These are phyloP conservation scores for Phytophthora vignae DNA, from an alignment of 352 stramenopile species.

Conservation along the genomic window DNA sequence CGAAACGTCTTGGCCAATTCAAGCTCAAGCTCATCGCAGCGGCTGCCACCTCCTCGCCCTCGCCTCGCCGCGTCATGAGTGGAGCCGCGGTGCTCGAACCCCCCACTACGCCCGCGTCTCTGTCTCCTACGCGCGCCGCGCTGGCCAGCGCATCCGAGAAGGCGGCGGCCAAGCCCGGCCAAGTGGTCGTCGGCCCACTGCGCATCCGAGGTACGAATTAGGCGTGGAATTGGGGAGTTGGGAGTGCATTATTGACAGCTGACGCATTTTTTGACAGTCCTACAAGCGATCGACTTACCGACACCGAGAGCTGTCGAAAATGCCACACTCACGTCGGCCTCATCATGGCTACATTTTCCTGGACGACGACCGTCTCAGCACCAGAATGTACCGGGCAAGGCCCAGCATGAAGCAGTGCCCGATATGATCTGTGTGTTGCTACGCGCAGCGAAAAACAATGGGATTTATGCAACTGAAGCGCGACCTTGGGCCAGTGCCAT, in stretches of 20 bases:
- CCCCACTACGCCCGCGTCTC: conserved; percentile 18
- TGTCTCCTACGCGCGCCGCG: conserved; percentile 61
- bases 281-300: conserved; percentile 64
- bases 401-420: conserved; percentile 32
- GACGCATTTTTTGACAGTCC: conserved; percentile 36
- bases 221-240: background rate
- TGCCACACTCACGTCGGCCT: conserved; percentile 19
- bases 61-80: conserved; percentile 27
- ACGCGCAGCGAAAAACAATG: conserved; percentile 29
- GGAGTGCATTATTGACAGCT: conserved; percentile 11
- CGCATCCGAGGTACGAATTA: conserved; percentile 60
- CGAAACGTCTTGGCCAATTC: conserved; percentile 3
- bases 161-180: conserved; percentile 51
- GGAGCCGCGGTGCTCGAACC: conserved; percentile 23
- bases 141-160: conserved; percentile 61
- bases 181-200: conserved; percentile 56
- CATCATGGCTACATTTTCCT: conserved; percentile 65
- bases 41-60: background rate
- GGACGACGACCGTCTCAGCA: conserved; percentile 27
- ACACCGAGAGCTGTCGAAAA: conserved; percentile 31
- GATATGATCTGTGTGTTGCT: conserved; percentile 68
- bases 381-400: conserved; percentile 25
- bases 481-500: conserved; percentile 46
- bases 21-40: background rate
- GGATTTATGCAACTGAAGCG: conserved; percentile 55